Percentiles rank a stretch among this genome's conserved stretches.
These are phyloP conservation scores for Spatholobus suberectus DNA, from an alignment of 306 rosid genomes.

Conservation along the genomic window DNA sequence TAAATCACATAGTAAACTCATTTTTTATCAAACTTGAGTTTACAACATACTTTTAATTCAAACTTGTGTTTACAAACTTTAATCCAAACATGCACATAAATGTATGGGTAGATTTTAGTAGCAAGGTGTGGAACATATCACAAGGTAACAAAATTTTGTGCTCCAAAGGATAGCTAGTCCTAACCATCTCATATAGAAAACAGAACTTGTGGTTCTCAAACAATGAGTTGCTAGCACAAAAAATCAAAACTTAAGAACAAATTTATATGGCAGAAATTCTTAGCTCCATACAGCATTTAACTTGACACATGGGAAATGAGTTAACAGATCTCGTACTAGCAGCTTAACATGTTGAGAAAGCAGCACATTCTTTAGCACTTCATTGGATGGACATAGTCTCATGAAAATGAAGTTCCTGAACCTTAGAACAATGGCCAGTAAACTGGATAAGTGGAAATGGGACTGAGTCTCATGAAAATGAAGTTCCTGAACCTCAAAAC, in stretches of 20 bases:
- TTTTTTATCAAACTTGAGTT: too few relatives aligned
- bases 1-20: too few relatives aligned
- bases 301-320: background rate
- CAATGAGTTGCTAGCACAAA: background rate
- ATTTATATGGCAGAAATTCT: background rate
- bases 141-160: background rate
- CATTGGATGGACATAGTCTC: background rate
- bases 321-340: background rate
- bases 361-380: background rate
- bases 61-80: too few relatives aligned
- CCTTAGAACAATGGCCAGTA: background rate
- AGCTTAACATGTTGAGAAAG: background rate
- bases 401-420: background rate
- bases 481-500: too few relatives aligned
- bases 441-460: background rate
- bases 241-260: too few relatives aligned
- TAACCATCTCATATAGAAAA: too few relatives aligned
- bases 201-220: background rate
- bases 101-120: background rate
- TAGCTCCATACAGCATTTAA: background rate
- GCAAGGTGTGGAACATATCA: too few relatives aligned
- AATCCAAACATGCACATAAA: too few relatives aligned
- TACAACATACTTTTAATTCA: too few relatives aligned
- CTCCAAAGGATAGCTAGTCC: background rate
- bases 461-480: too few relatives aligned